Conservation (phyloP, 2,329 filamentous ascomycete genomes). For the Exophiala calicioides region DNA sequence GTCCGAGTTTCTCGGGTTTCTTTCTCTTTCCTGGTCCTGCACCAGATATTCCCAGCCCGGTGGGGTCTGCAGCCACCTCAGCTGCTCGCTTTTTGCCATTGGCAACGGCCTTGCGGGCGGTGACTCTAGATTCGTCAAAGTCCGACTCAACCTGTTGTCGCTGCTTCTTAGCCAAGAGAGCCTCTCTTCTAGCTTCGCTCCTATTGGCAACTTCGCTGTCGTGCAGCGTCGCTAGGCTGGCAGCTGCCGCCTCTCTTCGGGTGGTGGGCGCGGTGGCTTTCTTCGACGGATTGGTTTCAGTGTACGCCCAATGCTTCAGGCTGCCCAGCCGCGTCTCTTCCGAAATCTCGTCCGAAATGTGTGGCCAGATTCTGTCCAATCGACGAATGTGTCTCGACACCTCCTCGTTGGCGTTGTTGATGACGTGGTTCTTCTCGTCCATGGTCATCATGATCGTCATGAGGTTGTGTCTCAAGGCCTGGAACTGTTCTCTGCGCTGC, state of each 20-base stretch:
- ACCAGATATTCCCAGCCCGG: conserved; percentile 67
- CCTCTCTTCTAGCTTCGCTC: conserved; percentile 82
- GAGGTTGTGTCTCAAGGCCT: conserved; percentile 74
- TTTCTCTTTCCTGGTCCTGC: conserved; percentile 69
- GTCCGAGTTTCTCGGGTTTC: conserved; percentile 51
- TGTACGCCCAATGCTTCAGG: conserved; percentile 91
- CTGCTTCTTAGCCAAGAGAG: conserved; percentile 59
- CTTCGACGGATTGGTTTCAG: conserved; percentile 70
- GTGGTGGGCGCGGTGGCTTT: conserved; percentile 54
- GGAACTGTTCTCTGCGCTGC: conserved; percentile 67
- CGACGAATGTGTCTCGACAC: conserved; percentile 81
- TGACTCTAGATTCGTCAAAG: conserved; percentile 64
- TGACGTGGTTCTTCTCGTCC: conserved; percentile 97
- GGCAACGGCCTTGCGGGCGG: conserved; percentile 59
- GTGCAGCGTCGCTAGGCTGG: conserved; percentile 54
- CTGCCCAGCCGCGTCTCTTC: conserved; percentile 94
- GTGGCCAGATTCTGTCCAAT: conserved; percentile 82
- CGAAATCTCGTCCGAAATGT: conserved; percentile 85
- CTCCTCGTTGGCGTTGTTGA: conserved; percentile 87
- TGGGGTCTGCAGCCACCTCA: conserved; percentile 47
- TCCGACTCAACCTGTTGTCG: conserved; percentile 72
- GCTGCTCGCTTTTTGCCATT: conserved; percentile 64
- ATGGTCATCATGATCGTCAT: conserved; percentile 84
- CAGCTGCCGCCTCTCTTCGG: conserved; percentile 63
- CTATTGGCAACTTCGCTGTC: conserved; percentile 82